Conservation (phyloP, 2,329 filamentous ascomycete species). For the Venturiaceae sp. region DNA sequence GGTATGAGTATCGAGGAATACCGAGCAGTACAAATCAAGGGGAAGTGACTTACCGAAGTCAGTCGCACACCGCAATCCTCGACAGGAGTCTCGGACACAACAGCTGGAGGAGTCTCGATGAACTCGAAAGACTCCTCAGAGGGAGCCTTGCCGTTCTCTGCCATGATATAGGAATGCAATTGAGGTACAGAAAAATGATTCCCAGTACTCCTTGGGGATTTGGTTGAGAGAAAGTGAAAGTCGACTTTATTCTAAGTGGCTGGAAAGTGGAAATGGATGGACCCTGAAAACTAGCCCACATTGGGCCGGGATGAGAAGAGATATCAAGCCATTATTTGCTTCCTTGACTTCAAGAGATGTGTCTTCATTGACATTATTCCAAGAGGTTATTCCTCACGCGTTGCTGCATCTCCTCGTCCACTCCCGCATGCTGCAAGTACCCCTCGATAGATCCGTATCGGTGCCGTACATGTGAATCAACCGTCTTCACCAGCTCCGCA, state of each 20-base stretch:
- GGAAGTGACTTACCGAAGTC: conserved; percentile 42
- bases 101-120: conserved; percentile 51
- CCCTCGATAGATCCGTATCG: conserved; percentile 55
- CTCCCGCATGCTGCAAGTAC: conserved; percentile 57
- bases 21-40: background rate
- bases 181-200: background rate
- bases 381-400: conserved; percentile 17
- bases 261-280: background rate
- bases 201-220: background rate
- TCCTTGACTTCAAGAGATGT: background rate
- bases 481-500: conserved; percentile 49
- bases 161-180: conserved; percentile 12
- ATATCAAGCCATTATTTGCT: background rate
- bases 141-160: conserved; percentile 23
- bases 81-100: conserved; percentile 38
- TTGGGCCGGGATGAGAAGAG: no score
- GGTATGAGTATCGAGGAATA: background rate
- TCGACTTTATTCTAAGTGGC: background rate
- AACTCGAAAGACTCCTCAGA: conserved; percentile 55
- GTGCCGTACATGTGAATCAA: conserved; percentile 47
- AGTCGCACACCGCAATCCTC: conserved; percentile 52
- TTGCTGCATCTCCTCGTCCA: conserved; percentile 24
- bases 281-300: no score
- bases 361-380: background rate
- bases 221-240: background rate